phyloP scores from a whole-genome alignment of 345 rosid genomes.

The Euclidium syriacum region DNA sequence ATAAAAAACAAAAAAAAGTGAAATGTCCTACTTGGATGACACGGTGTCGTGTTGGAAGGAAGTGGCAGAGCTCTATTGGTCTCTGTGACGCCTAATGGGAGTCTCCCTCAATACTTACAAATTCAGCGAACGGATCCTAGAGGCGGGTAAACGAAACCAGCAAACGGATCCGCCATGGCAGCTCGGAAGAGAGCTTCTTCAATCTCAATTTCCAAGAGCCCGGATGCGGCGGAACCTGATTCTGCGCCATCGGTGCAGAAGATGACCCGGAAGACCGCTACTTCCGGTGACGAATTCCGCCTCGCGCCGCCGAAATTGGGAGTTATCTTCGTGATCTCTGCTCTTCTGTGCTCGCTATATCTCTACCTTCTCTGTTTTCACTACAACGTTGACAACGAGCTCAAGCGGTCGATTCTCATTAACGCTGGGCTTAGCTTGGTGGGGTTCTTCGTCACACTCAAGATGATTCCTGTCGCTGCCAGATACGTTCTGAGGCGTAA shows the following conservation, averaged over 20 bases:
- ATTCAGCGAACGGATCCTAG: not conserved
- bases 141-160: constrained; percentile 17
- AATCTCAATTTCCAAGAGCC: not conserved
- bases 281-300: constrained; percentile 9
- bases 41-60: not conserved
- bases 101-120: not conserved
- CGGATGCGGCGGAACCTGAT: not conserved
- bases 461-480: constrained; percentile 80
- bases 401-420: constrained; percentile 65
- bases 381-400: constrained; percentile 50
- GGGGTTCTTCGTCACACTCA: constrained; percentile 63
- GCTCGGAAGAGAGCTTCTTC: constrained; percentile 65
- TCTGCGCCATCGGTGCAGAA: constrained; percentile 12
- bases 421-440: constrained; percentile 70
- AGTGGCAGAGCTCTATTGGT: constrained; percentile 8
- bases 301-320: constrained; percentile 64
- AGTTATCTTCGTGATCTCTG: constrained; percentile 45
- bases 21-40: constrained; percentile 7
- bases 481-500: constrained; percentile 69
- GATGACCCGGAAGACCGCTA: constrained; percentile 5
- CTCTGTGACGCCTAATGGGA: constrained; percentile 5
- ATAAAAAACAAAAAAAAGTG: too few relatives aligned
- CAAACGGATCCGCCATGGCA: constrained; percentile 48
- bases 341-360: constrained; percentile 55
- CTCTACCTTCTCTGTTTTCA: constrained; percentile 58